Conservation (phyloP, 1,139 yeast genomes). For the Pichia sp. region DNA sequence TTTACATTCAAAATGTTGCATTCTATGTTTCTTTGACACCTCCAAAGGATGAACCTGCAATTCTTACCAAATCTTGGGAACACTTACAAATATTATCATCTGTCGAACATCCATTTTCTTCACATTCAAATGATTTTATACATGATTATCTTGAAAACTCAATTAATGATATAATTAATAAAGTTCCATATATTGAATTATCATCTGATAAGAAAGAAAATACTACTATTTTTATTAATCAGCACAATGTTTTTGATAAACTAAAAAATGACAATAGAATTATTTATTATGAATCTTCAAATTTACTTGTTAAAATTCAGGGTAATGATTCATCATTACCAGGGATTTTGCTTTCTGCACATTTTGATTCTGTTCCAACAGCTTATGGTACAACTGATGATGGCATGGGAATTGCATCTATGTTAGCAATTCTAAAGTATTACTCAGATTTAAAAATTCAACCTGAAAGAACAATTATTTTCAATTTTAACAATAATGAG, state of each 20-base stretch:
- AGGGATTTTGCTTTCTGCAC: constrained; percentile 74
- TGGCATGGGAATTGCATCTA: constrained; percentile 84
- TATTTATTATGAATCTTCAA: constrained; percentile 73
- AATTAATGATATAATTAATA: constrained; percentile 32
- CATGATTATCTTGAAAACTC: constrained; percentile 56
- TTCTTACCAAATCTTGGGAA: constrained; percentile 12
- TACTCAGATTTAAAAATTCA: constrained; percentile 36
- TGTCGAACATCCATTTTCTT: constrained; percentile 61
- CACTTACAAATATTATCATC: constrained; percentile 14
- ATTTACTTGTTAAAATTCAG: constrained; percentile 62
- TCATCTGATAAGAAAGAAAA: constrained; percentile 41
- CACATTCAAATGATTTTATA: constrained; percentile 68
- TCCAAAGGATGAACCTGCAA: constrained; percentile 8
- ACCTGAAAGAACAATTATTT: constrained; percentile 66
- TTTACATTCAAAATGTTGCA: constrained; percentile 5
- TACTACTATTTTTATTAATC: constrained; percentile 39
- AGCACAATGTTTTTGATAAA: constrained; percentile 41
- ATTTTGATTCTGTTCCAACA: constrained; percentile 85
- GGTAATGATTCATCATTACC: constrained; percentile 55
- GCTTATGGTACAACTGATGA: constrained; percentile 89
- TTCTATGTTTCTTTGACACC: constrained; percentile 1
- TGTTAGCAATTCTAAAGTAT: constrained; percentile 62
- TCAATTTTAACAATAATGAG: constrained; percentile 86
- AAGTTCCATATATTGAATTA: constrained; percentile 38
- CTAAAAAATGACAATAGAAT: constrained; percentile 38